phyloP scores from a whole-genome alignment of 2,329 filamentous ascomycete species.

The Helotiales sp. region DNA sequence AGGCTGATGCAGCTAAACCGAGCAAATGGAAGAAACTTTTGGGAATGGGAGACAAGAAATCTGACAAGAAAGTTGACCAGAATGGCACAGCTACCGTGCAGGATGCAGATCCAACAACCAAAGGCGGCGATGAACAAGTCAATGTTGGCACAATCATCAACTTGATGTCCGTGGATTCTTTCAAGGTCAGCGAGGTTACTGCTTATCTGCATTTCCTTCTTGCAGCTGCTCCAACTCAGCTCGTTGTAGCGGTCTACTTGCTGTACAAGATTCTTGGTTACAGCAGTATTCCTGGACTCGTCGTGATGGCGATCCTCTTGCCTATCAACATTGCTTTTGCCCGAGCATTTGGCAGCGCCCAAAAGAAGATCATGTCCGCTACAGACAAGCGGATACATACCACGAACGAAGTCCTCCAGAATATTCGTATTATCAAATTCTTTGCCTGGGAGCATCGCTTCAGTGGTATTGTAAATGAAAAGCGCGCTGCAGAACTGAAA shows the following conservation, averaged over 20 bases:
- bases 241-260: slow-evolving; percentile 76
- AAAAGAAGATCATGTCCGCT: slow-evolving; percentile 87
- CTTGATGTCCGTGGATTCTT: slow-evolving; percentile 98
- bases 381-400: slow-evolving; percentile 96
- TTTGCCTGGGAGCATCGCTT: slow-evolving; percentile 98
- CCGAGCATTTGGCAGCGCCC: slow-evolving; percentile 78
- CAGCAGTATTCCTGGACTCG: slow-evolving; percentile 90
- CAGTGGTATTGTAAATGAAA: slow-evolving; percentile 82
- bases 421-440: slow-evolving; percentile 98
- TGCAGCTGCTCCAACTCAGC: slow-evolving; percentile 85
- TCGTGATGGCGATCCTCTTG: slow-evolving; percentile 84
- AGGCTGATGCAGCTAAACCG: slow-evolving; percentile 43
- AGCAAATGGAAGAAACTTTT: slow-evolving; percentile 53
- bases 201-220: slow-evolving; percentile 96
- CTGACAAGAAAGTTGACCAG: slow-evolving; percentile 42
- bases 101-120: slow-evolving; percentile 13
- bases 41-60: slow-evolving; percentile 47
- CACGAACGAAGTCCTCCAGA: slow-evolving; percentile 95
- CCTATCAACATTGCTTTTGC: slow-evolving; percentile 90
- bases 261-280: slow-evolving; percentile 89
- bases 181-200: slow-evolving; percentile 94
- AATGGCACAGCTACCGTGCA: slow-evolving; percentile 9
- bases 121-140: slow-evolving; percentile 67
- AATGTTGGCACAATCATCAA: slow-evolving; percentile 99
- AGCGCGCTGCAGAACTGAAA: slow-evolving; percentile 75